A percentile compares a stretch with the other conserved stretches of the same genome.
Evolutionary conservation across 2,329 filamentous ascomycete genomes (phyloP).

Genomic region (Arachnomyces sp.): DNA sequence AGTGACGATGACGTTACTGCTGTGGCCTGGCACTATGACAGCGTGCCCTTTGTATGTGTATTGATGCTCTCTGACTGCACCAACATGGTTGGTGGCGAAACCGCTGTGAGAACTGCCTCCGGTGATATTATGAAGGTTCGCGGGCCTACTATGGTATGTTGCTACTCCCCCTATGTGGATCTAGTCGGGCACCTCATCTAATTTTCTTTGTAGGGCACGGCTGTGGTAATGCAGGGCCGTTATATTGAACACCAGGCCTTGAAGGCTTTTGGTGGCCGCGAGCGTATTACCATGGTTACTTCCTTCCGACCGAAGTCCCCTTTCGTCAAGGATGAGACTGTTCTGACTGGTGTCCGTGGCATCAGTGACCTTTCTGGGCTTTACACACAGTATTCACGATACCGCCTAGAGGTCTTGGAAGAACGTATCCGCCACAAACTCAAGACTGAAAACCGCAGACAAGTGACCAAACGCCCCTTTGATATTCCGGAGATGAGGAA

Average conservation of each 20-base stretch:
- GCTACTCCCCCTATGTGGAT: not conserved
- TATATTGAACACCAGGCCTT: slow-evolving; percentile 57
- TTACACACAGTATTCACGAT: slow-evolving; percentile 51
- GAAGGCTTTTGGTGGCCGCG: slow-evolving; percentile 46
- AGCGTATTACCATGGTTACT: slow-evolving; percentile 57
- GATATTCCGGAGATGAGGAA: slow-evolving; percentile 21
- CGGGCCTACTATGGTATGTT: slow-evolving; percentile 35
- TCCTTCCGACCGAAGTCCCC: slow-evolving; percentile 51
- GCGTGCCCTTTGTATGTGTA: slow-evolving; percentile 45
- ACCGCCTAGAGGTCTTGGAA: slow-evolving; percentile 52
- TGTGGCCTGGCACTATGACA: slow-evolving; percentile 44
- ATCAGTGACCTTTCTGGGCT: slow-evolving; percentile 48
- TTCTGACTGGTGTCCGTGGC: slow-evolving; percentile 48
- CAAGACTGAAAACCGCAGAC: slow-evolving; percentile 25
- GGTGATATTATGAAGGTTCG: slow-evolving; percentile 39
- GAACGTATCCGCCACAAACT: slow-evolving; percentile 43
- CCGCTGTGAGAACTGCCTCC: slow-evolving; percentile 49
- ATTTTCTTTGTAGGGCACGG: slow-evolving; percentile 21
- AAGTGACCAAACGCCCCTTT: slow-evolving; percentile 15
- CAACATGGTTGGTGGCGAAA: slow-evolving; percentile 48
- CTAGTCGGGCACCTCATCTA: slow-evolving; percentile 2
- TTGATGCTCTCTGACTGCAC: slow-evolving; percentile 43
- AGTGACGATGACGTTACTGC: slow-evolving; percentile 27
- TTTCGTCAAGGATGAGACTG: slow-evolving; percentile 48
- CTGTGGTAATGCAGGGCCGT: slow-evolving; percentile 55